These are phyloP conservation scores for Aureobasidium musti DNA, from an alignment of 2,329 filamentous ascomycete species.

Conservation along the genomic window DNA sequence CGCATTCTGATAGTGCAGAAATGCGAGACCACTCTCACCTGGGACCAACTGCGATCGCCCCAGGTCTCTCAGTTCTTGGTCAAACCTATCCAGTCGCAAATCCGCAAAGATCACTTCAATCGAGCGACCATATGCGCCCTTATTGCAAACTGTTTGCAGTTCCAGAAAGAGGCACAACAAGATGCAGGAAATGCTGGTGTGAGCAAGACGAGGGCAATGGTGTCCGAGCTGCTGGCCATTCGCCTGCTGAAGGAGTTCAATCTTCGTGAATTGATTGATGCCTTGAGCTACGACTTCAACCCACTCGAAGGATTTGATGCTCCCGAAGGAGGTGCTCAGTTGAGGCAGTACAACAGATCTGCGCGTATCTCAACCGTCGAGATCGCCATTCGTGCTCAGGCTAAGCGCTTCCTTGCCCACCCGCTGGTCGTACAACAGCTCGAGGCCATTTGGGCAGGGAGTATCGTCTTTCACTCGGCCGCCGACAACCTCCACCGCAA, in stretches of 20 bases:
- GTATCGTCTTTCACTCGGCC: conserved; percentile 88
- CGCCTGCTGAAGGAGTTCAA: conserved; percentile 87
- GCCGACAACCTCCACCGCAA: conserved; percentile 79
- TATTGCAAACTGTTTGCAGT: conserved; percentile 92
- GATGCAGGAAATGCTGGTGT: conserved; percentile 83
- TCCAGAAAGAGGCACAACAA: conserved; percentile 79
- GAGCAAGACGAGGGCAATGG: conserved; percentile 79
- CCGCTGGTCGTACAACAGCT: conserved; percentile 90
- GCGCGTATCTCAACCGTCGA: conserved; percentile 87
- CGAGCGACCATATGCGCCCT: conserved; percentile 84
- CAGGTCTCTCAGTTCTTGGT: conserved; percentile 94
- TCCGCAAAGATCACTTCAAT: conserved; percentile 79
- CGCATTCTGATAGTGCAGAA: conserved; percentile 79
- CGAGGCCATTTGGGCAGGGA: conserved; percentile 96
- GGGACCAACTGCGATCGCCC: conserved; percentile 94
- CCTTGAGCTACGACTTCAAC: conserved; percentile 91
- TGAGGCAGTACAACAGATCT: conserved; percentile 57
- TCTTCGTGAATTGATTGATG: conserved; percentile 88
- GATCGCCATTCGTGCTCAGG: conserved; percentile 87
- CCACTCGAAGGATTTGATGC: conserved; percentile 74
- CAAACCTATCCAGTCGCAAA: conserved; percentile 92
- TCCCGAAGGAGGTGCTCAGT: conserved; percentile 44
- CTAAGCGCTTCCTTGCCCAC: conserved; percentile 89
- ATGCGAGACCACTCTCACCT: conserved; percentile 88
- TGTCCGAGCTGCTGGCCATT: conserved; percentile 88